These are phyloP conservation scores for Daedaleopsis sinensis DNA, from an alignment of 768 basidiomycete species.

Conservation along the genomic window DNA sequence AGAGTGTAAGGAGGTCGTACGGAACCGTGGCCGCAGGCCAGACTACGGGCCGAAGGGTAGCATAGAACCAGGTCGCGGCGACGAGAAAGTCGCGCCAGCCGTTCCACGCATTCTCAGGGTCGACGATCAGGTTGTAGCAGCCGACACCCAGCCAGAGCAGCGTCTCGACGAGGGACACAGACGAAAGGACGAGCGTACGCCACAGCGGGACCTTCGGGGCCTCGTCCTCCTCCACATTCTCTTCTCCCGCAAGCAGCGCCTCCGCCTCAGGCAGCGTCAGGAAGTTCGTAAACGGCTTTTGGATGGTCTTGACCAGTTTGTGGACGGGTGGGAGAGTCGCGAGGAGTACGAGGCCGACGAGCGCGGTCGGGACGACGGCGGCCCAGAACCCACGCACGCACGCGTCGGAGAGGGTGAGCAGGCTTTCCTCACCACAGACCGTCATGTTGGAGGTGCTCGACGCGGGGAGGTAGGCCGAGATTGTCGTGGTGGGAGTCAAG, in stretches of 20 bases:
- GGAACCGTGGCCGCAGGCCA: constrained; percentile 60
- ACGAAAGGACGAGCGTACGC: constrained; percentile 60
- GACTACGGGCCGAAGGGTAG: constrained; percentile 54
- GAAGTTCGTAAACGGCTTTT: constrained; percentile 26
- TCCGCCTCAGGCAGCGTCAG: constrained; percentile 33
- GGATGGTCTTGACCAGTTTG: constrained; percentile 5
- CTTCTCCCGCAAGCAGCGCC: constrained; percentile 22
- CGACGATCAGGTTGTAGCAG: constrained; percentile 51
- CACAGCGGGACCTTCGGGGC: constrained; percentile 49
- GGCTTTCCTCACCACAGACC: constrained; percentile 7
- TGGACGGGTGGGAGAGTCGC: constrained; percentile 19
- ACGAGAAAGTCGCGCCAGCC: constrained; percentile 48
- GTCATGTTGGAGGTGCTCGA: constrained; percentile 6
- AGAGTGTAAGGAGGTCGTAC: constrained; percentile 64
- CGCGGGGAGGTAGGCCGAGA: not conserved
- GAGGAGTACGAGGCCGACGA: constrained; percentile 25
- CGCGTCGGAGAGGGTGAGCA: constrained; percentile 25
- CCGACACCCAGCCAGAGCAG: constrained; percentile 62
- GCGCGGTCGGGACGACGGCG: constrained; percentile 28
- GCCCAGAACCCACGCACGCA: constrained; percentile 33
- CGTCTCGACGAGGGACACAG: constrained; percentile 57
- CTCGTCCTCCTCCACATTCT: constrained; percentile 3
- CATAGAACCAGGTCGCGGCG: constrained; percentile 68
- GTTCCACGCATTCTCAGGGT: constrained; percentile 34
- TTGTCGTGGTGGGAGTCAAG: not conserved